A percentile compares a stretch with the other conserved stretches of the same genome.
Evolutionary conservation across 2,329 filamentous ascomycete genomes (phyloP).

Genomic region (Fusarium humuli): DNA sequence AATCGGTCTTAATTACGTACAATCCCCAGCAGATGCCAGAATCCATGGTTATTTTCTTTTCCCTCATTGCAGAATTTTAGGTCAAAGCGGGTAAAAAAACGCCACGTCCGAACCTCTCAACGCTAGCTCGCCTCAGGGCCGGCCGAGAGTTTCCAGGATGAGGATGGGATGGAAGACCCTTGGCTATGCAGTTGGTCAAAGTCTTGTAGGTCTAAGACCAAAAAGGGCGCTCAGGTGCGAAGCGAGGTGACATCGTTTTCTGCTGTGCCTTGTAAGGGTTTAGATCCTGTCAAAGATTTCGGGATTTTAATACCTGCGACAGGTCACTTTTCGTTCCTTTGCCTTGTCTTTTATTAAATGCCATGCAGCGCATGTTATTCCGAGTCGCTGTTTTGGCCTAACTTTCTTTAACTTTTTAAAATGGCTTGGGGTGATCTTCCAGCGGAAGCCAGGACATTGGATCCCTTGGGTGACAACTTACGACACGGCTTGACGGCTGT

Average conservation of each 20-base stretch:
- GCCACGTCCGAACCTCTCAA: neutral
- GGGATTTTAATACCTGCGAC: neutral
- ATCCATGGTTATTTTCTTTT: neutral
- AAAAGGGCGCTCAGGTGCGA: neutral
- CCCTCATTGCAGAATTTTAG: neutral
- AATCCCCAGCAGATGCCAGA: neutral
- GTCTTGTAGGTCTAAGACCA: neutral
- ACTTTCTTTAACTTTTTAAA: neutral
- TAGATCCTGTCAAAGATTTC: neutral
- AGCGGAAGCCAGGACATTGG: slow-evolving; percentile 42
- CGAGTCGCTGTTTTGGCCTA: neutral
- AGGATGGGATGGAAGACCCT: neutral
- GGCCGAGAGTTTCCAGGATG: slow-evolving; percentile 9
- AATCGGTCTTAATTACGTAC: neutral
- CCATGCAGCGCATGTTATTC: neutral
- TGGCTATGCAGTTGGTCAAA: neutral
- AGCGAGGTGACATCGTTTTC: slow-evolving; percentile 22
- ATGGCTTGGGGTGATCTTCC: slow-evolving; percentile 45
- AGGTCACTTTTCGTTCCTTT: neutral
- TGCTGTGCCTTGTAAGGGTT: slow-evolving; percentile 7
- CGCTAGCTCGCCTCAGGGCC: slow-evolving; percentile 7
- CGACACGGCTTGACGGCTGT: slow-evolving; percentile 49
- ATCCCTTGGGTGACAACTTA: slow-evolving; percentile 37
- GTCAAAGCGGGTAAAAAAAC: neutral
- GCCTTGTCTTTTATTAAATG: neutral